Evolutionary conservation across 768 basidiomycete genomes (phyloP), one percentile per base, ranked within the genome.

Genomic region (Gloeophyllum trabeum): DNA sequence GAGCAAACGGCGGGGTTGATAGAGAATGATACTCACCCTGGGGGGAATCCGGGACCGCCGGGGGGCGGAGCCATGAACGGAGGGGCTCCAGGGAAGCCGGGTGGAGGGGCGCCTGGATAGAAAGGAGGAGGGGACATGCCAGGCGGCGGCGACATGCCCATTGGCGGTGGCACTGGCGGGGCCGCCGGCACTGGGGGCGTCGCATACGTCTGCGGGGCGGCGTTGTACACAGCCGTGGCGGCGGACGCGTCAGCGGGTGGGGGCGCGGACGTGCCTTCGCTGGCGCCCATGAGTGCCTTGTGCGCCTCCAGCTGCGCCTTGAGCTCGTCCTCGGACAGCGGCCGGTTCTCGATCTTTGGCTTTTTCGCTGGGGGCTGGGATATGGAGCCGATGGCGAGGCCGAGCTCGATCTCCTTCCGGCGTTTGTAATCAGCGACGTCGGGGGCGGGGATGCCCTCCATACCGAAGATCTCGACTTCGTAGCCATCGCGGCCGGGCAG

Each of bases 381-480:
- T 48, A 88, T 90, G 5, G 82, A 76, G 4, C 86, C 87, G 1
- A 84, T 79, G 14, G 76, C 72, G 20, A 91, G 74, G 24, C 96
- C 93, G 3, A 90, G 76, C 57, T 97, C 92, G 48, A 89, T 85
- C 59, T 94, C 93, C 57, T 96, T 96, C 49, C 88, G 81, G 41
- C 90, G 83, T 57, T 89, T 94, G 72, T 93, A 98, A 60, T 93
- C 94, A 10, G 88, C 91, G 16, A 94, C 75, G 60, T 94, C 93
- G 24, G 90, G 87, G 3, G 82, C 83, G 5, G 92, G 92, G 39
- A 97, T 91, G 42, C 94, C 96, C 58, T 96, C 94, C 96, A 99
- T 98, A 19, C 96, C 96, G 50, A 98, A 98, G 38, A 99, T 98
- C 64, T 99, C 96, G 26, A 99, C 84, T 58, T 98, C 94, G 52